Conservation (phyloP, 1,139 yeast species). For the Yamadazyma conglobata region DNA sequence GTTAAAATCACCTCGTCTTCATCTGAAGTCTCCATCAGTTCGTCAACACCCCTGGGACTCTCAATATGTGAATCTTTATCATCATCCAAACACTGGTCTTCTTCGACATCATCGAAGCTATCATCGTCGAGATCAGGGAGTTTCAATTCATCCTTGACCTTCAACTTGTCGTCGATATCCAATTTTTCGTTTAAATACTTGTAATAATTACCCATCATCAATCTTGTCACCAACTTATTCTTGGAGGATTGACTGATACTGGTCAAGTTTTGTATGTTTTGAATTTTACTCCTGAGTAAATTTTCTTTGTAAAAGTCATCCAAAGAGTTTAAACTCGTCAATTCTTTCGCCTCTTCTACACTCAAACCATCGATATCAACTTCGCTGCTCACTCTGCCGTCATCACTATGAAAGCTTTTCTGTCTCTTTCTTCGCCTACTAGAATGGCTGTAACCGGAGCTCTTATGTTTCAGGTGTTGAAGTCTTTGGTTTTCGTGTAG, state of each 20-base stretch:
- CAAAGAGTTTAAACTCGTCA: constrained; percentile 37
- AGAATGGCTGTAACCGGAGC: neutral
- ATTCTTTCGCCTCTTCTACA: constrained; percentile 30
- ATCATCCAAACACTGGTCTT: constrained; percentile 12
- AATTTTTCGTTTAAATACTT: constrained; percentile 40
- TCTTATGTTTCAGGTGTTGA: constrained; percentile 3
- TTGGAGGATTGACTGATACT: constrained; percentile 51
- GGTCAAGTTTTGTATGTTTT: constrained; percentile 47
- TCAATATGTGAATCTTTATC: constrained; percentile 1
- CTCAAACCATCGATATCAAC: constrained; percentile 38
- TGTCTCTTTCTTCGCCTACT: constrained; percentile 16
- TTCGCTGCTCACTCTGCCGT: constrained; percentile 23
- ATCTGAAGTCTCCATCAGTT: constrained; percentile 2
- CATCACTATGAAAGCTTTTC: constrained; percentile 5
- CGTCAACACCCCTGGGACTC: neutral
- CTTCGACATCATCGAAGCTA: constrained; percentile 15
- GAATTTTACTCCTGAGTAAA: constrained; percentile 54
- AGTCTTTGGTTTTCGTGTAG: constrained; percentile 6
- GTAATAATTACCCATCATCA: constrained; percentile 74
- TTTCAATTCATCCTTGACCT: constrained; percentile 6
- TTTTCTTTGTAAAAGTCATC: constrained; percentile 52
- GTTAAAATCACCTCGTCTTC: constrained; percentile 42
- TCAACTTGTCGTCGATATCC: constrained; percentile 11
- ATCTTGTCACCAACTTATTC: constrained; percentile 60
- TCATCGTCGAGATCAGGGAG: constrained; percentile 15